Base-by-base conservation (phyloP, 73 alveolate genomes). In the Paramecium caudatum region DNA sequence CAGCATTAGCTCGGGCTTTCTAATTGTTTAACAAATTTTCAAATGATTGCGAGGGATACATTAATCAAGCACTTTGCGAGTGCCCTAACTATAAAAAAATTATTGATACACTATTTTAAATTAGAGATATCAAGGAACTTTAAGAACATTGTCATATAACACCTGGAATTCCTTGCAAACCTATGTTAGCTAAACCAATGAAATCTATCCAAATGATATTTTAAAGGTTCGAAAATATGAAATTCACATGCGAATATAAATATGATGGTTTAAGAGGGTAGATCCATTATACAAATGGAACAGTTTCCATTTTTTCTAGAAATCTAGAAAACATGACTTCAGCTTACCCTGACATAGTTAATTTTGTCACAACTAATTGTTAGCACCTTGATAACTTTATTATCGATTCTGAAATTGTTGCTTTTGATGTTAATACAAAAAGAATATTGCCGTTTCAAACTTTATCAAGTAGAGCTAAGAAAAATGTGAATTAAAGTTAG, bases 231-330 rank as follows among this genome's bases (percentile, higher is more conserved):
- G 98, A 95, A 39, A 95, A 93, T 74, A 94, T 95, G 46, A 94
- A 94, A 19, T 98, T 98, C 87, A 97, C 99, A 17, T 98, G 99
- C 47, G 99, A 98, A 91, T 98, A 96, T 92, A 98, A 98, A 90
- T 98, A 98, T 90, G 99, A 98, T 83, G 99, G 99, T n/a, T 96
- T 98, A 91, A 91, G 99, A 46, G 99, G 99, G 15, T 96, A 98
- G 91, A 97, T 98, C 39, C 99, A 98, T 91, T 93, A 93, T 41
- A 61, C 81, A 25, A 83, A 82, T 34, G 91, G 90, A 25, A 47
- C 92, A 55, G 93, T 95, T 5, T 65, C 83, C 84, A 96, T 98
- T 17, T 98, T 94, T 94, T 91, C 98, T 43, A 95, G 99, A 61
- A 98, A 97, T 94, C 94, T 98, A 17, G 99, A 98, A 95, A 95